These are phyloP conservation scores for Peronospora belbahrii DNA, from an alignment of 352 stramenopile genomes.

Conservation along the genomic window DNA sequence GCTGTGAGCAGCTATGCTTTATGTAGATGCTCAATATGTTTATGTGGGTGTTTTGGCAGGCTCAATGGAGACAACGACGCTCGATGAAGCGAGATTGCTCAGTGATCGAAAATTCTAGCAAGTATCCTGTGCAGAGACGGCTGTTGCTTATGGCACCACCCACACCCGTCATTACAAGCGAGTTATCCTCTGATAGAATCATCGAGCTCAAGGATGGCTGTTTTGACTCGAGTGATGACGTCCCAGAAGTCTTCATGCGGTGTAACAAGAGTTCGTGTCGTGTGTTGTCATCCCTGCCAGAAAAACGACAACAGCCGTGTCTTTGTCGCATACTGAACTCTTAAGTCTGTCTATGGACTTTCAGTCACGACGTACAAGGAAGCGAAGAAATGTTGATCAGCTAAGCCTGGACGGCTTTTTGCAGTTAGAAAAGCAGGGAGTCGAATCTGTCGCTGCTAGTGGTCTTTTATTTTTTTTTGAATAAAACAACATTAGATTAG, in stretches of 20 bases:
- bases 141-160: conserved; percentile 19
- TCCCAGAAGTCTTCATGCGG: conserved; percentile 15
- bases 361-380: conserved; percentile 33
- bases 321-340: conserved; percentile 4
- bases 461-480: too few relatives aligned
- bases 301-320: conserved; percentile 9
- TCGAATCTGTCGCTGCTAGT: too few relatives aligned
- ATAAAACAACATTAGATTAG: too few relatives aligned
- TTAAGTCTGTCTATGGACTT: conserved; percentile 9
- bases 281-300: conserved; percentile 1
- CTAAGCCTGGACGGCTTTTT: conserved; percentile 49
- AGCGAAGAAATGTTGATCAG: conserved; percentile 43
- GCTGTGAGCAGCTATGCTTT: background rate
- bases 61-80: conserved; percentile 37
- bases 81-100: conserved; percentile 58
- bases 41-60: conserved; percentile 5
- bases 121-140: conserved; percentile 12
- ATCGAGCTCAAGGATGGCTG: conserved; percentile 36
- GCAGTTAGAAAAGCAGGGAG: conserved; percentile 12
- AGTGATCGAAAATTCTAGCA: conserved; percentile 34
- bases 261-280: conserved; percentile 2
- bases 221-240: conserved; percentile 33
- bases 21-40: background rate
- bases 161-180: conserved; percentile 1
- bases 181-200: conserved; percentile 17